Evolutionary conservation across 495 filamentous ascomycete genomes (phyloP), one percentile per base, ranked within the genome.

Genomic region (Aspergillus coremiiformis): DNA sequence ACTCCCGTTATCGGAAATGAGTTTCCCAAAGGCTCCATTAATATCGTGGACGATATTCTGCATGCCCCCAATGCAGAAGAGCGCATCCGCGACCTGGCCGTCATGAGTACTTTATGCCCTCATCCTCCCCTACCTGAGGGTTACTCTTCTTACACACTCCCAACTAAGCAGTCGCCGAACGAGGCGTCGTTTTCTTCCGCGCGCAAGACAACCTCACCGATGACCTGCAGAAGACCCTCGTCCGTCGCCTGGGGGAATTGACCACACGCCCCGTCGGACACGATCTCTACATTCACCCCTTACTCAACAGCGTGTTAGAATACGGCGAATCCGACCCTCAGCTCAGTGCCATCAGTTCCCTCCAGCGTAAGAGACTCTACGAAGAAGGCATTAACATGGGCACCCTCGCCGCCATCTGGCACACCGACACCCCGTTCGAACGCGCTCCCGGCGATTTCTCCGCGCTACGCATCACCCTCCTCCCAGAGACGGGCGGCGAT

Each of bases 171-270:
- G 84, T 88, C 56, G 85, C 84, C 23, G 75, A 83, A 53, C 80
- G 85, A 1, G 84, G 84, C 12, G 86, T 90, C 0, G 84, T 89
- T 27, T 86, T 86, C 72, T 87, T 90, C 70, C 78, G 84, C 20
- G 71, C 74, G 21, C 85, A 89, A 55, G 73, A 83, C 59, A 74
- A 74, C 54, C 62, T 84, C 12, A 78, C 70, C 50, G 75, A 81
- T 55, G 77, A 80, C 6, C 67, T 78, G 9, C 79, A 83, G 54
- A 90, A 88, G 60, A 67, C 79, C 48, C 72, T 88, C 1, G 71
- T 77, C 4, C 70, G 79, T 27, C 68, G 72, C 0, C 70, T 88
- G 1, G 83, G 84, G 23, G 60, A 78, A 55, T 71, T 83, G 3
- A 70, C 77, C 8, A 82, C 80, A 55, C 78, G 80, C 55, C 83